These are phyloP conservation scores for Dactylorhiza incarnata DNA, from an alignment of 106 monocot species.

Conservation along the genomic window DNA sequence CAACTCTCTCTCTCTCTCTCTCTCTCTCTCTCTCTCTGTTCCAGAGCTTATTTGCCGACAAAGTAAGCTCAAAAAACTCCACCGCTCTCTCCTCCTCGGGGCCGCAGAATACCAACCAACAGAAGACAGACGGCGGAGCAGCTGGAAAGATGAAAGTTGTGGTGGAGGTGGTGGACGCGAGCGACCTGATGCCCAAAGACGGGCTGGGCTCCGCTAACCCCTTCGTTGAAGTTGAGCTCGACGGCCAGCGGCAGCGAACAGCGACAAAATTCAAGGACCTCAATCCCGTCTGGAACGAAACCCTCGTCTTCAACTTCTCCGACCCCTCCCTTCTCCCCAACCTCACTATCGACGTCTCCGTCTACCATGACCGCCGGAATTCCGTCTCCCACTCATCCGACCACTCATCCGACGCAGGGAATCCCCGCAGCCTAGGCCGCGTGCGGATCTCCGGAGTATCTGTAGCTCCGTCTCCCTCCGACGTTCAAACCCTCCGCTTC, in stretches of 20 bases:
- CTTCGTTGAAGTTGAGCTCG: constrained; percentile 72
- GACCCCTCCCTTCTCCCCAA: constrained; percentile 32
- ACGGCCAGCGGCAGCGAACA: constrained; percentile 59
- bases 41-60: not conserved
- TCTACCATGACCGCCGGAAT: constrained; percentile 62
- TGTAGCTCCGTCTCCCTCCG: constrained; percentile 30
- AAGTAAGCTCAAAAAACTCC: not conserved
- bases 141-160: constrained; percentile 36
- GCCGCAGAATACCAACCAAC: not conserved
- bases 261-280: constrained; percentile 49
- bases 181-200: constrained; percentile 77
- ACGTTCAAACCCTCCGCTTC: constrained; percentile 32
- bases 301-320: constrained; percentile 60
- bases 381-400: not conserved
- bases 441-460: constrained; percentile 58
- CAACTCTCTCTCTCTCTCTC: too few species aligned
- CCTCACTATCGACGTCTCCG: constrained; percentile 47
- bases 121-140: not conserved
- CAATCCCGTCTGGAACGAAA: constrained; percentile 62
- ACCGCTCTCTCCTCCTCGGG: not conserved
- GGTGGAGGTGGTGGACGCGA: constrained; percentile 69
- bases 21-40: too few species aligned
- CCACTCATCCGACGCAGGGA: not conserved
- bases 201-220: constrained; percentile 60
- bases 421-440: constrained; percentile 66